These are phyloP conservation scores for Dictyostelium citrinum DNA, from an alignment of 78 protist genomes.

Conservation along the genomic window DNA sequence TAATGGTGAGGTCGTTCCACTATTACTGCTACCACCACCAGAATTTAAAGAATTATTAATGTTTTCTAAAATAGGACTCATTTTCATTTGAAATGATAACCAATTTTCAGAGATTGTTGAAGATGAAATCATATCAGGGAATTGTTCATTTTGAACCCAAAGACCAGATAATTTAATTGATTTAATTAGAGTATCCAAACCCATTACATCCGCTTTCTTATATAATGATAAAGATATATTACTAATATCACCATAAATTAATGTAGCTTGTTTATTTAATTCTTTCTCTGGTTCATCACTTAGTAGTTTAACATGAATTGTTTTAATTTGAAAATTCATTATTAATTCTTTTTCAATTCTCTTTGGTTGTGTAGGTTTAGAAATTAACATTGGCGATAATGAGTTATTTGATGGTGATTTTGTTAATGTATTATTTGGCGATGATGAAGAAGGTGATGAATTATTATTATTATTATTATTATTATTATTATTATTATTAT, in stretches of 20 bases:
- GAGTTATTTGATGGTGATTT: not conserved
- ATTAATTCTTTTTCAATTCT: conserved; percentile 8
- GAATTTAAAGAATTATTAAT: not conserved
- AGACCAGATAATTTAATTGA: conserved; percentile 60
- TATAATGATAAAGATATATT: not conserved
- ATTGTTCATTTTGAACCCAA: conserved; percentile 72
- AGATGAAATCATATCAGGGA: conserved; percentile 71
- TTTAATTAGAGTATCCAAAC: not conserved
- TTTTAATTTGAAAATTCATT: conserved; percentile 27
- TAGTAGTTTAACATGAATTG: conserved; percentile 43
- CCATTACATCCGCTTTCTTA: not conserved
- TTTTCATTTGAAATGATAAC: conserved; percentile 30
- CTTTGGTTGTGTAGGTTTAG: not conserved
- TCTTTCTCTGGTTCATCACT: conserved; percentile 30
- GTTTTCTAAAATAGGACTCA: not conserved
- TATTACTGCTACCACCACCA: not conserved
- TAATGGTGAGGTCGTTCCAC: not conserved
- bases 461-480: not conserved
- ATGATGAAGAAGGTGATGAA: not conserved
- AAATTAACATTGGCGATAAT: not conserved
- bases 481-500: not conserved
- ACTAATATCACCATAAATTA: conserved; percentile 62
- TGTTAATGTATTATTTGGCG: not conserved
- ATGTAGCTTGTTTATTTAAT: conserved; percentile 9
- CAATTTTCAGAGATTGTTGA: not conserved